Base-by-base conservation (phyloP, 73 alveolate genomes). In the Symbiodinium pilosum region DNA sequence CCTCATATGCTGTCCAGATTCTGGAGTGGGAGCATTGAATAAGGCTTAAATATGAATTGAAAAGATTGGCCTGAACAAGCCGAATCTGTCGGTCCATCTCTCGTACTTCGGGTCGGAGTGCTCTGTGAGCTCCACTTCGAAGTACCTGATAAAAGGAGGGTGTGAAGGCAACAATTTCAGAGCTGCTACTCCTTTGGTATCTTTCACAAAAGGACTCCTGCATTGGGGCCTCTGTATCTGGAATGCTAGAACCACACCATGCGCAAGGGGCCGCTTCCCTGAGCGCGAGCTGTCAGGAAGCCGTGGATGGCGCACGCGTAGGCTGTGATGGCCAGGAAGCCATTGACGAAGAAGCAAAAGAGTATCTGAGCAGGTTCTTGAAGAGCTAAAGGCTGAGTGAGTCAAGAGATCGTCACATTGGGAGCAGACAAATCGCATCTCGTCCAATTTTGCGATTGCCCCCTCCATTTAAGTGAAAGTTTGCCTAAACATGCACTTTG, bases 281-380 rank as follows among this genome's bases (percentile, higher is more conserved):
- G 41, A 28, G n/a, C 26, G 32, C 85, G 16, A 28, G 40, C 81
- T n/a, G n/a, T n/a, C 81, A 24, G 81, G 39, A 64, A 47, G 59
- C 6, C 28, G 41, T 24, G 24, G 39, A 34, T 71, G 36, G 34
- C 43, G 95, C 81, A 91, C 97, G 97, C 97, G 8, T 91, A 91
- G 77, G 97, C 97, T 30, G 97, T 91, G 97, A 91, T 91, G 97
- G 97, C 97, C 41, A 91, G 56, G 52, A 91, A 91, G 81, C 97
- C 97, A 36, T 91, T 91, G 39, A 91, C 97, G 20, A 91, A 91
- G 97, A 91, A 91, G 81, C 97, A 91, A 75, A 91, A 91, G 81
- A 91, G 88, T 40, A 91, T 40, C 97, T 91, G 83, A 16, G 24
- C 81, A 47, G 59, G 6, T 26, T 54, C 26, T 54, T n/a, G 73